Evolutionary conservation across 78 protist species (phyloP).

Genomic region (Corallochytrium limacisporum): DNA sequence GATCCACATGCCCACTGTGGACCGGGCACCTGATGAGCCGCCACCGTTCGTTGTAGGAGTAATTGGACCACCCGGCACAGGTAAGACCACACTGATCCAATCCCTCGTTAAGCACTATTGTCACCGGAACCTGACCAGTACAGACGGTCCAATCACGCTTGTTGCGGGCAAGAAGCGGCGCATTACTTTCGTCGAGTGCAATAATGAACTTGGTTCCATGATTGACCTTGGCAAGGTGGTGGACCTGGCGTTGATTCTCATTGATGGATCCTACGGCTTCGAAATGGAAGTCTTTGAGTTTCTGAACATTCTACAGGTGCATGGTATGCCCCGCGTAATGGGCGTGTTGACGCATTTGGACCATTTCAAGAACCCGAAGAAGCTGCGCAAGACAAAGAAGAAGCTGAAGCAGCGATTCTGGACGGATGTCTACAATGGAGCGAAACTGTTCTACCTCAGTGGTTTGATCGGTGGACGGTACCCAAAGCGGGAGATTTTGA

Average conservation of each 20-base stretch:
- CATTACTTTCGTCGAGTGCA: slow-evolving; percentile 90
- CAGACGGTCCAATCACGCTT: slow-evolving; percentile 81
- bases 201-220: slow-evolving; percentile 90
- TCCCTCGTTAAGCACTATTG: slow-evolving; percentile 92
- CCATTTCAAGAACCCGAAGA: slow-evolving; percentile 53
- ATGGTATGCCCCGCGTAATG: slow-evolving; percentile 92
- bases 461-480: slow-evolving; percentile 74
- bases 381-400: slow-evolving; percentile 68
- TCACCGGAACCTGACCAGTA: slow-evolving; percentile 42
- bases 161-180: slow-evolving; percentile 74
- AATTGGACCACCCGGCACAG: slow-evolving; percentile 86
- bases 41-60: slow-evolving; percentile 86
- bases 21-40: slow-evolving; percentile 53
- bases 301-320: slow-evolving; percentile 85
- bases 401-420: slow-evolving; percentile 78
- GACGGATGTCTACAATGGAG: slow-evolving; percentile 93
- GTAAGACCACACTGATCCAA: slow-evolving; percentile 89
- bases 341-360: slow-evolving; percentile 98
- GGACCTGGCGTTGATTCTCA: slow-evolving; percentile 85
- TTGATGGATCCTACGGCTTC: slow-evolving; percentile 92
- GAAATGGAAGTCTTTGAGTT: slow-evolving; percentile 99
- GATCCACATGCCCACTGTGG: slow-evolving; percentile 58
- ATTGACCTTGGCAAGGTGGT: slow-evolving; percentile 93
- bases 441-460: slow-evolving; percentile 89
- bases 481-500: slow-evolving; percentile 68